These are phyloP conservation scores for Gossypium anomalum DNA, from an alignment of 345 rosid species.

Conservation along the genomic window DNA sequence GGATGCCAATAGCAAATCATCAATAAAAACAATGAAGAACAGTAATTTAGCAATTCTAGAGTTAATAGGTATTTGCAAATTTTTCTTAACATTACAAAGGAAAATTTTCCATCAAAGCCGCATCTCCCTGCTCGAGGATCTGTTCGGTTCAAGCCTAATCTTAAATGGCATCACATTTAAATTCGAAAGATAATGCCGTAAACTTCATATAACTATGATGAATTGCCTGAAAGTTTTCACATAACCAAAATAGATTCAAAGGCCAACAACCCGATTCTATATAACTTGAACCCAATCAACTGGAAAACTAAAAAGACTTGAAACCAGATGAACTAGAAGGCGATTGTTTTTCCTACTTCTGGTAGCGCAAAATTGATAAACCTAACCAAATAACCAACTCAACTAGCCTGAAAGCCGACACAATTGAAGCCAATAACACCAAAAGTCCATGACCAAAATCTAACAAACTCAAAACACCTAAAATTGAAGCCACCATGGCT, in stretches of 20 bases:
- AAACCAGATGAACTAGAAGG: not conserved
- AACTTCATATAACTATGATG: not conserved
- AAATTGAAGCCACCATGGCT: not conserved
- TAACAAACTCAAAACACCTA: not conserved
- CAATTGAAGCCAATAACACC: not conserved
- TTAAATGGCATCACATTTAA: not conserved
- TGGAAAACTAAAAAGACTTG: not conserved
- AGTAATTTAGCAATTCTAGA: slow-evolving; percentile 4
- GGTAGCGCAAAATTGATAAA: not conserved
- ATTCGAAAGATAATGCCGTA: not conserved
- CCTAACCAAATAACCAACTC: not conserved
- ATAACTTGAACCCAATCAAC: slow-evolving; percentile 6
- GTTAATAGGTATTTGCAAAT: not conserved
- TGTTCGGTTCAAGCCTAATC: not conserved
- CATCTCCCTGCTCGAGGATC: not conserved
- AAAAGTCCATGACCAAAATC: not conserved
- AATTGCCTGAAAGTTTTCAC: not conserved
- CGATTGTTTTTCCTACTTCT: not conserved
- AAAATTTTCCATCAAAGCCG: not conserved
- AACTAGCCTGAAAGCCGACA: not conserved
- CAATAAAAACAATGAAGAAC: not conserved
- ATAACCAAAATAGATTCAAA: not conserved
- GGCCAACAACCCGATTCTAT: not conserved
- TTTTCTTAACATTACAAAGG: not conserved
- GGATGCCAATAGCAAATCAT: not conserved